These are phyloP conservation scores for Adansonia grandidieri DNA, from an alignment of 441 rosid species.

Conservation along the genomic window DNA sequence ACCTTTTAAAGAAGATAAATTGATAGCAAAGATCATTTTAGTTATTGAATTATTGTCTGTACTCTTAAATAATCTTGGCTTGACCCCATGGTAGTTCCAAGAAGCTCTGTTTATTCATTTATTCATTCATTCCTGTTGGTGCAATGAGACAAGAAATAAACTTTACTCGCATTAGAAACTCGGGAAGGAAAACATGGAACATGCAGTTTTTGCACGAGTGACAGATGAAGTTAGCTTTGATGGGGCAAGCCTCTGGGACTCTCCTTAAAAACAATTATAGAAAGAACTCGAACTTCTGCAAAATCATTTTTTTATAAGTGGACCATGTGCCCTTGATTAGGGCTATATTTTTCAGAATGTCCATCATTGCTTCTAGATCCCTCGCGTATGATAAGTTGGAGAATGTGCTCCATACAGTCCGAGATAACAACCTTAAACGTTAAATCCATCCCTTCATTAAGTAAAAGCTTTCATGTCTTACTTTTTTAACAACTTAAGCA, in stretches of 20 bases:
- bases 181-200: neutral
- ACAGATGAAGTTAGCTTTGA: neutral
- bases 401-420: neutral
- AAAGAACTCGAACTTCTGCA: neutral
- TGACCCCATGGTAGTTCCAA: neutral
- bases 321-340: neutral
- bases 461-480: neutral
- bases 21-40: neutral
- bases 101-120: neutral
- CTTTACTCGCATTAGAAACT: neutral
- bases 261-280: neutral
- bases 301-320: neutral
- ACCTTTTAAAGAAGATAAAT: neutral
- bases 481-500: neutral
- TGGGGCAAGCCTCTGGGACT: neutral
- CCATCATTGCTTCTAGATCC: conserved; percentile 5
- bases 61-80: neutral
- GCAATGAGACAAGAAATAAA: neutral
- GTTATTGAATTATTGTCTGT: neutral
- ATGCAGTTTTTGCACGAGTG: neutral
- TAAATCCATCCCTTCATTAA: neutral
- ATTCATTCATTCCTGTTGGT: neutral
- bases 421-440: no score
- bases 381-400: neutral
- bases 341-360: neutral